Evolutionary conservation across 441 rosid genomes (phyloP).

Genomic region (Eutrema salsugineum): DNA sequence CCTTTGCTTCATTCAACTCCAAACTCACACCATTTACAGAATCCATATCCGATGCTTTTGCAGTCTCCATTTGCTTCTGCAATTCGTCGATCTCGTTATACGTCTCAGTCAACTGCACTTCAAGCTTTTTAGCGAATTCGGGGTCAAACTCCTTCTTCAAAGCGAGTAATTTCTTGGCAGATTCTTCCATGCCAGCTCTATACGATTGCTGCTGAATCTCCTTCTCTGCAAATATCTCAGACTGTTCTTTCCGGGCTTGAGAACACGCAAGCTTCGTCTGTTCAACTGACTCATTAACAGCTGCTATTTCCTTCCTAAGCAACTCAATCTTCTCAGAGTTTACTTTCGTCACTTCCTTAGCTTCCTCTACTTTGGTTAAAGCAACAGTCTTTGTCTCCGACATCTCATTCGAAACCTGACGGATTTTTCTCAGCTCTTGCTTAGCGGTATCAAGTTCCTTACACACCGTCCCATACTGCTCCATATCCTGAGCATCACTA

Average conservation of each 20-base stretch:
- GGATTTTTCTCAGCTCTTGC: slow-evolving; percentile 70
- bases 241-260: slow-evolving; percentile 65
- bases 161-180: slow-evolving; percentile 49
- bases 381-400: slow-evolving; percentile 60
- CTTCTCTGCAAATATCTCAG: slow-evolving; percentile 65
- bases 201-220: slow-evolving; percentile 58
- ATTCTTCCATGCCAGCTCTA: slow-evolving; percentile 64
- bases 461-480: slow-evolving; percentile 49
- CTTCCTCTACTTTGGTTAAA: slow-evolving; percentile 53
- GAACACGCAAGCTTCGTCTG: slow-evolving; percentile 71
- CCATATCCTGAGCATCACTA: slow-evolving; percentile 55
- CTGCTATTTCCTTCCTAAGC: slow-evolving; percentile 65
- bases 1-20: slow-evolving; percentile 78
- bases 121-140: slow-evolving; percentile 57
- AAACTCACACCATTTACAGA: slow-evolving; percentile 60
- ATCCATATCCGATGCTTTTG: slow-evolving; percentile 69
- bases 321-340: slow-evolving; percentile 66
- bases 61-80: slow-evolving; percentile 73
- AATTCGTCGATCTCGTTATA: slow-evolving; percentile 52
- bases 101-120: slow-evolving; percentile 60
- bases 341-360: slow-evolving; percentile 51
- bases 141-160: slow-evolving; percentile 74
- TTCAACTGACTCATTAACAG: slow-evolving; percentile 68
- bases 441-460: slow-evolving; percentile 71
- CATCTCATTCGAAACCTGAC: slow-evolving; percentile 61